phyloP scores from a whole-genome alignment of 192 early-diverging fungal genomes.

The Rhizophagus clarus region DNA sequence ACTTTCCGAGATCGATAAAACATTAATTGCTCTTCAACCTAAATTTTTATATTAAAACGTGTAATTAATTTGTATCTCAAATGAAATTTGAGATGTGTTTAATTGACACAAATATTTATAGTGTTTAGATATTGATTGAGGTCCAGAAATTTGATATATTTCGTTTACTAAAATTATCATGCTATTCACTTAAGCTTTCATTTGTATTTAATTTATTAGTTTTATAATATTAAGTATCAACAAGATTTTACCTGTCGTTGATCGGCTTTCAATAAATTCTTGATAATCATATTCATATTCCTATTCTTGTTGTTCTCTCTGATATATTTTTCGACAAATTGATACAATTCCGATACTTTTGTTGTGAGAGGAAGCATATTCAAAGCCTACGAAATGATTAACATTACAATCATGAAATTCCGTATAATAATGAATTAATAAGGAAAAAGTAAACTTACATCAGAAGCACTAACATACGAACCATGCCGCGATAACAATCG shows the following conservation, averaged over 20 bases:
- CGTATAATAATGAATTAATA: neutral
- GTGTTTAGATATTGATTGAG: constrained; percentile 14
- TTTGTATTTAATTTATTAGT: too few relatives aligned
- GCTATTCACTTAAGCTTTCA: too few relatives aligned
- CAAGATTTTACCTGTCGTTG: constrained; percentile 53
- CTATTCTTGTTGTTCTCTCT: constrained; percentile 62
- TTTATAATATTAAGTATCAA: neutral
- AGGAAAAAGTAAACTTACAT: constrained; percentile 34
- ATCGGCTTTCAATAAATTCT: constrained; percentile 71
- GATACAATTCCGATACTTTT: constrained; percentile 46
- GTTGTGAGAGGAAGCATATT: constrained; percentile 44
- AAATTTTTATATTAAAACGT: neutral
- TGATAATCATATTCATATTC: constrained; percentile 67
- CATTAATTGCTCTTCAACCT: constrained; percentile 68
- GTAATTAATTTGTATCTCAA: too few relatives aligned
- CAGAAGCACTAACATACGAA: constrained; percentile 61
- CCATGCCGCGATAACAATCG: constrained; percentile 68
- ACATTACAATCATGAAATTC: neutral
- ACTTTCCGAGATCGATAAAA: constrained; percentile 61
- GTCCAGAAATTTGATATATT: neutral
- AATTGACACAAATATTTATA: too few relatives aligned
- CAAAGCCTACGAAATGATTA: constrained; percentile 38
- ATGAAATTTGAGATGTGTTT: too few relatives aligned
- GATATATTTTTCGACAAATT: constrained; percentile 66
- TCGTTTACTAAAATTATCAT: too few relatives aligned